These are phyloP conservation scores for Trichoderma aggressivum DNA, from an alignment of 2,329 filamentous ascomycete genomes.

Conservation along the genomic window DNA sequence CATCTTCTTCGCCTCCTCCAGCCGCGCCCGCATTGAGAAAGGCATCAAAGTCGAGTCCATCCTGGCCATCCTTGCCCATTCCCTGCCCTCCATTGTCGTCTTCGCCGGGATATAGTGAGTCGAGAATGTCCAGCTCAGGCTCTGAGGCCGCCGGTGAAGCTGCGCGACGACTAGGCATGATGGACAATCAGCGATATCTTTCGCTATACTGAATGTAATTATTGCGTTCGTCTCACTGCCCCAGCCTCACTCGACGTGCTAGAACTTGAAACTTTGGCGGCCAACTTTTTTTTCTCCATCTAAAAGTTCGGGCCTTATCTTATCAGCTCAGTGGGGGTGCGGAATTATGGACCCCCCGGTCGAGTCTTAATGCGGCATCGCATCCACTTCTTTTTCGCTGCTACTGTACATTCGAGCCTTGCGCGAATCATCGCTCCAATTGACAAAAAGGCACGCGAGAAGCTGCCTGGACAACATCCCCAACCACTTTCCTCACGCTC, in stretches of 20 bases:
- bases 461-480: neutral
- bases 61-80: slow-evolving; percentile 35
- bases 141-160: slow-evolving; percentile 83
- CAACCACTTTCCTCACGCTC: neutral
- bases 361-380: slow-evolving; percentile 9
- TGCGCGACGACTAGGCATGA: slow-evolving; percentile 65
- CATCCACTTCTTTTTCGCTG: slow-evolving; percentile 16
- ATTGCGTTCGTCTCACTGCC: neutral
- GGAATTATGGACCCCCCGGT: slow-evolving; percentile 22
- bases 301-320: slow-evolving; percentile 32
- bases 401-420: neutral
- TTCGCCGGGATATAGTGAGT: slow-evolving; percentile 66
- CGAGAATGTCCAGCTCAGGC: slow-evolving; percentile 86
- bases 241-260: neutral
- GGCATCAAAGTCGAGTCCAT: slow-evolving; percentile 54
- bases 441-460: slow-evolving; percentile 7
- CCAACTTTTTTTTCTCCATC: slow-evolving; percentile 32
- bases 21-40: slow-evolving; percentile 53
- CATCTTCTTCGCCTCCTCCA: slow-evolving; percentile 58
- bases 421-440: slow-evolving; percentile 12
- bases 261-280: neutral
- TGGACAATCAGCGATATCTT: slow-evolving; percentile 18
- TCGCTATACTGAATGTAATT: neutral
- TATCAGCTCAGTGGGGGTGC: slow-evolving; percentile 32
- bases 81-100: slow-evolving; percentile 45